These are phyloP conservation scores for Myrica gale DNA, from an alignment of 306 rosid species.

Conservation along the genomic window DNA sequence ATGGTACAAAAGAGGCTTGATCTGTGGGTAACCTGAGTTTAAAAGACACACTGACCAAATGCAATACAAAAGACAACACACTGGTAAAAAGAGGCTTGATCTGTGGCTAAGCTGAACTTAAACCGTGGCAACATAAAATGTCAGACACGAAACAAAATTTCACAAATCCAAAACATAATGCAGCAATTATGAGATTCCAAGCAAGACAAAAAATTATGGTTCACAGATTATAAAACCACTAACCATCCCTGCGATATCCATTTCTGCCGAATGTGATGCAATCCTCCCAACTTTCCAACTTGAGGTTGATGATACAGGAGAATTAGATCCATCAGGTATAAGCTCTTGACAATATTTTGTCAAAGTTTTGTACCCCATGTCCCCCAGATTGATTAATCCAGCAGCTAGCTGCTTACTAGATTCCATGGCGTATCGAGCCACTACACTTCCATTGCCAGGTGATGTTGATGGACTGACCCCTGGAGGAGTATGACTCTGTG, in stretches of 20 bases:
- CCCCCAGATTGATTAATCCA: slow-evolving; percentile 81
- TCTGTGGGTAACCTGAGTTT: background rate
- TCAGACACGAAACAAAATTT: background rate
- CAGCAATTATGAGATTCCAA: background rate
- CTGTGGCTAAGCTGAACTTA: too few species aligned
- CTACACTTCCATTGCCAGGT: slow-evolving; percentile 78
- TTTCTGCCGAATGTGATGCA: slow-evolving; percentile 60
- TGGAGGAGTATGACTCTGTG: slow-evolving; percentile 87
- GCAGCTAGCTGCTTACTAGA: slow-evolving; percentile 94
- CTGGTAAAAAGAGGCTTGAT: too few species aligned
- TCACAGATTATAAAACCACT: slow-evolving; percentile 41
- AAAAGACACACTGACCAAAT: background rate
- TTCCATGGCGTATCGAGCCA: slow-evolving; percentile 97
- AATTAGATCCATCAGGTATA: slow-evolving; percentile 81
- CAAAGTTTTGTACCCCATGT: slow-evolving; percentile 90
- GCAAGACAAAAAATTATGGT: background rate
- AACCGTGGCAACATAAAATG: too few species aligned
- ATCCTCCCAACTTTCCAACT: slow-evolving; percentile 74
- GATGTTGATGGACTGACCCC: slow-evolving; percentile 93
- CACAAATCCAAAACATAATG: background rate
- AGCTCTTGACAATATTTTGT: slow-evolving; percentile 90
- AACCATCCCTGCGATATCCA: slow-evolving; percentile 87
- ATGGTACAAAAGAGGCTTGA: background rate
- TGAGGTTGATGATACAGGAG: slow-evolving; percentile 82
- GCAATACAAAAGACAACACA: background rate